Base-by-base conservation (phyloP, 495 filamentous ascomycete genomes). In the Talaromyces ruber region DNA sequence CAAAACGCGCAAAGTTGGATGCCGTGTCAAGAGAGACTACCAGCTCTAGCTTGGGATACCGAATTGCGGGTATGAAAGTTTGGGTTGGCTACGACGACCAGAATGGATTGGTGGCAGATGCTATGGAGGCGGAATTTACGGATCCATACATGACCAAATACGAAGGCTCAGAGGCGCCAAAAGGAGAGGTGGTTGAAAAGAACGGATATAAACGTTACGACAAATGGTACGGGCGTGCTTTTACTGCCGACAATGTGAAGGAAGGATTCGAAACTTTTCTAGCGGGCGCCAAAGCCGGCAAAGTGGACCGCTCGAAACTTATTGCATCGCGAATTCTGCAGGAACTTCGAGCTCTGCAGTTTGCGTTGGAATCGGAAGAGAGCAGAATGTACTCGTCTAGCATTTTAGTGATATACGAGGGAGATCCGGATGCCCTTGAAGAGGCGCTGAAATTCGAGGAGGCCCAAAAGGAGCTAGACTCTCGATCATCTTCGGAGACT, bases 351-450 rank as follows among this genome's bases (percentile, higher is more conserved):
- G 80, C 79, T 26, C 80, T 92, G 8, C 81, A 86, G 65, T 70
- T 81, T 24, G 78, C 87, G 0, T 77, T 97, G 11, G 84, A 91
- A 69, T 79, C 72, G 0, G 82, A 90, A 65, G 93, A 97, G 75
- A 93, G 88, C 70, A 82, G 93, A 60, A 98, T 98, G 93, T 97
- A 93, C 72, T 93, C 91, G 2, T 82, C 93, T 0, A 96, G 91
- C 69, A 74, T 98, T 12, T 80, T 98, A 24, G 89, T 97, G 51
- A 87, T 96, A 8, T 98, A 95, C 65, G 94, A 98, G 73, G 94
- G 95, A 14, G 90, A 97, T 68, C 82, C 82, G 22, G 76, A 81
- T 11, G 86, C 86, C 7, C 80, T 94, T 64, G 79, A 84, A 67
- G 71, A 76, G 22, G 87, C 88, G 6, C 78, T 96, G 39, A 79